Evolutionary conservation across 2,329 filamentous ascomycete species (phyloP), one percentile per base, ranked within the genome.

Genomic region (Calcarisporium arbuscula): DNA sequence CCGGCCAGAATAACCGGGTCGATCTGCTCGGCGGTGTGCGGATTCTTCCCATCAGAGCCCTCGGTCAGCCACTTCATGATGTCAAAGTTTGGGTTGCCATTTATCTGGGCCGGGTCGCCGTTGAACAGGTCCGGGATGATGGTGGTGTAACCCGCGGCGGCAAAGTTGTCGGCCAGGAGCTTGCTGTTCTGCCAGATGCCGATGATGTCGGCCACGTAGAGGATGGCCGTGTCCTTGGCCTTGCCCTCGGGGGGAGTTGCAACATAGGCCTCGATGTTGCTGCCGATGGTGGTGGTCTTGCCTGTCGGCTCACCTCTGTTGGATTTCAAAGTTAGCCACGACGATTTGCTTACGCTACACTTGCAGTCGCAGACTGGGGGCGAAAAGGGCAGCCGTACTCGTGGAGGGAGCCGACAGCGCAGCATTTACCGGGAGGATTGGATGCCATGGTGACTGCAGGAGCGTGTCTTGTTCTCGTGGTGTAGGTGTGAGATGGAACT

Each of bases 391-490:
- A 15, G 16, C 61, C 72, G 50, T 57, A 74, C 71, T 72, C 65
- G 45, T 74, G 70, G 52, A 64, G 68, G 40, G 70, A 57, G 39
- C 71, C 72, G 35, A 66, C 47, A 21, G 61, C 61, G 58, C 73
- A 77, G 65, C 73, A 77, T 35, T 58, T 47, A 36, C 51, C 67
- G 10, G 72, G 70, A 36, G 65, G 62, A 46, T 72, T 62, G 4
- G 72, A 77, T 22, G 72, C 67, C 72, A 77, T 77, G 16, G 22
- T 43, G 15, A 41, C 48, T 33, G n/a, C n/a, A n/a, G n/a, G n/a
- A n/a, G n/a, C n/a, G n/a, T n/a, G n/a, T n/a, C n/a, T n/a, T n/a
- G n/a, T n/a, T n/a, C n/a, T n/a, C n/a, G n/a, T n/a, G n/a, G n/a
- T n/a, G n/a, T n/a, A n/a, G n/a, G n/a, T n/a, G n/a, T n/a, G n/a